Conservation (phyloP, 116 monocot species). For the Cymodocea nodosa region DNA sequence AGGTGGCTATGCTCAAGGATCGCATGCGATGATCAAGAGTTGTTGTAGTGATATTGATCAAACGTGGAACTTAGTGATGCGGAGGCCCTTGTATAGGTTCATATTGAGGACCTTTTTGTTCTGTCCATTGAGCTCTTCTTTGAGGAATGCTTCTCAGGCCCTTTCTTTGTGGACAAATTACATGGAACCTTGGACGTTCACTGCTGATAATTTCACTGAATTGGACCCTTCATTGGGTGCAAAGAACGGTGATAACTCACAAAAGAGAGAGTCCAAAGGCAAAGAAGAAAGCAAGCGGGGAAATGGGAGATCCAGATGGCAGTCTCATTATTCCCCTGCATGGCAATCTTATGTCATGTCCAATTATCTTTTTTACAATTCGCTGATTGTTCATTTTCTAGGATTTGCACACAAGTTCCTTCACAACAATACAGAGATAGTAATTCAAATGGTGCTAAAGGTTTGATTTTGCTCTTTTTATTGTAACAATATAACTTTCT, state of each 20-base stretch:
- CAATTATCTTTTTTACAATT: constrained; percentile 90
- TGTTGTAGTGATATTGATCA: constrained; percentile 9
- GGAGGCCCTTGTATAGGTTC: constrained; percentile 88
- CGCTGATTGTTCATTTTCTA: constrained; percentile 85
- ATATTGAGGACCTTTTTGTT: constrained; percentile 73
- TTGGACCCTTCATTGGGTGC: constrained; percentile 21
- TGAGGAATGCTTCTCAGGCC: constrained; percentile 64
- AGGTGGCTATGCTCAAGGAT: constrained; percentile 7
- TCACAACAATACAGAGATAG: constrained; percentile 45
- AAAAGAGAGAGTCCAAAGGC: background rate
- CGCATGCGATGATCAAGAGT: background rate
- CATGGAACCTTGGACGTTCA: constrained; percentile 65
- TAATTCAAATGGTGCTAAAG: constrained; percentile 66
- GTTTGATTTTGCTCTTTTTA: constrained; percentile 15
- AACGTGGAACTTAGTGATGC: constrained; percentile 54
- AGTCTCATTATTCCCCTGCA: constrained; percentile 11
- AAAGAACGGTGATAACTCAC: constrained; percentile 5
- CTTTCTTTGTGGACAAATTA: constrained; percentile 59
- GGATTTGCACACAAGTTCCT: constrained; percentile 94
- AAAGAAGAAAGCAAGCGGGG: constrained; percentile 10
- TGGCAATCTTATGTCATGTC: constrained; percentile 63
- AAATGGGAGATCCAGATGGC: background rate
- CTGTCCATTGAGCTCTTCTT: constrained; percentile 60
- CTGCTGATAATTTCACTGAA: constrained; percentile 36
- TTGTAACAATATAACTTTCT: background rate